Conservation (phyloP, 768 basidiomycete genomes). For the Lyophyllum semitale region DNA sequence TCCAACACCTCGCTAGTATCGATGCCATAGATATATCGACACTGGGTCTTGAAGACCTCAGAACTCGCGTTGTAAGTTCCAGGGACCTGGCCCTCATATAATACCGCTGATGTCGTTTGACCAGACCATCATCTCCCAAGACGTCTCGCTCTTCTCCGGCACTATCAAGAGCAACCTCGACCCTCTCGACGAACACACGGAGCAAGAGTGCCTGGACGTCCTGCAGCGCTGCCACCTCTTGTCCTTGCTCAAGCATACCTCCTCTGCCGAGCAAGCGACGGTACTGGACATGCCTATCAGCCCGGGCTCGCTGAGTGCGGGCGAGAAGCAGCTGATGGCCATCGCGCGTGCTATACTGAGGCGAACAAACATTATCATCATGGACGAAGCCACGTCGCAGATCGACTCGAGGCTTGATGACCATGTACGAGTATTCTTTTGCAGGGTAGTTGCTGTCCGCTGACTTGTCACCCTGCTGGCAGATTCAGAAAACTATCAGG, state of each 20-base stretch:
- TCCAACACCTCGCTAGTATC: slow-evolving; percentile 37
- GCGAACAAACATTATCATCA: slow-evolving; percentile 64
- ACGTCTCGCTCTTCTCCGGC: slow-evolving; percentile 74
- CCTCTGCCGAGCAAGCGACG: slow-evolving; percentile 31
- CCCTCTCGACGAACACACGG: slow-evolving; percentile 58
- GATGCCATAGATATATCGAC: slow-evolving; percentile 71
- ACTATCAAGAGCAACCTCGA: slow-evolving; percentile 75
- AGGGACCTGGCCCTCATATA: not conserved
- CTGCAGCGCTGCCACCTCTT: slow-evolving; percentile 65
- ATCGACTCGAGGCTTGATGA: slow-evolving; percentile 74
- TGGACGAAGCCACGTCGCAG: slow-evolving; percentile 81
- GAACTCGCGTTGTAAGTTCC: slow-evolving; percentile 55
- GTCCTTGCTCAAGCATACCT: slow-evolving; percentile 40
- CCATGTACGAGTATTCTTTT: slow-evolving; percentile 38
- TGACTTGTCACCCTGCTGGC: not conserved
- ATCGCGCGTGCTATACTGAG: slow-evolving; percentile 70
- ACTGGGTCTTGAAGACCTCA: slow-evolving; percentile 68
- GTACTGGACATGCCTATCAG: slow-evolving; percentile 64
- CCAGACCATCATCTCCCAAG: slow-evolving; percentile 75
- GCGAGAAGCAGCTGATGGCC: slow-evolving; percentile 76
- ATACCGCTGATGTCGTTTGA: not conserved
- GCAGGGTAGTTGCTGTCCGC: not conserved
- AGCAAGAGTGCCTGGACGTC: slow-evolving; percentile 65
- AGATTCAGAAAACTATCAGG: slow-evolving; percentile 76
- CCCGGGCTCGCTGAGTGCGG: slow-evolving; percentile 69